phyloP scores from a whole-genome alignment of 139 green algal species.

The Coelastrella sp. region DNA sequence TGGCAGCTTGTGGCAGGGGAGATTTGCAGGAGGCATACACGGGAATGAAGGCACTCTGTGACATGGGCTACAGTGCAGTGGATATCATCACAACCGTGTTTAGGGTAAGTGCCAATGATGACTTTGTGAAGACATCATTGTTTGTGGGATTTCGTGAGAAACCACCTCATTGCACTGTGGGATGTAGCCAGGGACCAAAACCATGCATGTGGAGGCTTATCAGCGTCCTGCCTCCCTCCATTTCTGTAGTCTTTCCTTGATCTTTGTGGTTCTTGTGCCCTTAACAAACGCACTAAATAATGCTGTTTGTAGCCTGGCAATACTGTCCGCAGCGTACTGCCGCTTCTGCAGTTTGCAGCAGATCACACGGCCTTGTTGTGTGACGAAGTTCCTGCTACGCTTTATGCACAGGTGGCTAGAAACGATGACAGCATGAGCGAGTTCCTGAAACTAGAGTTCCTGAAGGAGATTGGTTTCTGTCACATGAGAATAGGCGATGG shows the following conservation, averaged over 20 bases:
- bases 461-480: conserved; percentile 93
- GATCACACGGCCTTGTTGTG: not conserved
- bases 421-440: conserved; percentile 72
- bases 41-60: conserved; percentile 85
- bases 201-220: no score
- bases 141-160: no score
- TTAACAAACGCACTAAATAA: no score
- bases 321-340: no score
- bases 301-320: no score
- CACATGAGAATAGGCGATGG: conserved; percentile 96
- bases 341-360: no score
- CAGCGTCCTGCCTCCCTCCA: no score
- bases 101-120: conserved; percentile 50
- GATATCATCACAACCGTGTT: conserved; percentile 99
- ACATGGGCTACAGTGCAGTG: conserved; percentile 89
- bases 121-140: no score
- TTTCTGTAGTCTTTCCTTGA: no score
- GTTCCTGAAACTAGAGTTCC: conserved; percentile 98
- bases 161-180: no score
- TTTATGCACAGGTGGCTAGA: conserved; percentile 50
- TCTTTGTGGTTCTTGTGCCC: no score
- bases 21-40: conserved; percentile 87
- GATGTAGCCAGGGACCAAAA: no score
- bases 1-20: conserved; percentile 77
- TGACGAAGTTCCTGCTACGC: not conserved